Evolutionary conservation across 2,329 filamentous ascomycete species (phyloP), one percentile per base, ranked within the genome.

Genomic region (Penicillium glabrum): DNA sequence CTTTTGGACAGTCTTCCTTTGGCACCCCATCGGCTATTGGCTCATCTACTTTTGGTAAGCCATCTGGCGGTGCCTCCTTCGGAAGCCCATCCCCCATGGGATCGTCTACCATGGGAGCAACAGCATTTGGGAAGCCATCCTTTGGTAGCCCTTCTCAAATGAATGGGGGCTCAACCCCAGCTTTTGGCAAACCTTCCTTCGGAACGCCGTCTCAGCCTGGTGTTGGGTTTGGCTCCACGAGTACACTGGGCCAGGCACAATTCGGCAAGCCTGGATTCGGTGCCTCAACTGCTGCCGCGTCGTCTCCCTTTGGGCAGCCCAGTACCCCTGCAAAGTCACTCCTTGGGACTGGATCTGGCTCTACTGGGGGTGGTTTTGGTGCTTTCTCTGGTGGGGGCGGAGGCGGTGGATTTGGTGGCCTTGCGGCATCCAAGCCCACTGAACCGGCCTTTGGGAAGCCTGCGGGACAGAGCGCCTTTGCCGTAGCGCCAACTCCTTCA

Each of bases 191-290:
- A 24, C 66, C 72, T 29, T 69, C 70, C 9, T 78, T 79, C 62
- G 76, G 77, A 46, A 63, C 69, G 29, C 61, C 73, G 27, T 58
- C 57, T 39, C 41, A 50, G 33, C 56, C 59, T 19, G 53, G 53
- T 16, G 21, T 48, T 49, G 51, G 33, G 11, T 55, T 58, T 48
- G 56, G 56, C 27, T 19, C 51, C 19, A 21, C 43, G 21, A 72
- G 70, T 55, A 59, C 67, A 24, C 55, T 75, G 21, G 73, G 71
- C 29, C 68, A 68, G 46, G 54, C 70, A 2, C 61, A 69, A 31
- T 74, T 76, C 55, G 73, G 74, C n/a, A 66, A 75, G 53, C 64
- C 69, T 37, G 60, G 67, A 29, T 69, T 73, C 45, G 69, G 67
- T 5, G 58, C 39, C 11, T 10, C 39, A 41, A 10, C 19, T 41